Conservation (phyloP, 192 early-diverging fungal genomes). For the Dissophora ornata region DNA sequence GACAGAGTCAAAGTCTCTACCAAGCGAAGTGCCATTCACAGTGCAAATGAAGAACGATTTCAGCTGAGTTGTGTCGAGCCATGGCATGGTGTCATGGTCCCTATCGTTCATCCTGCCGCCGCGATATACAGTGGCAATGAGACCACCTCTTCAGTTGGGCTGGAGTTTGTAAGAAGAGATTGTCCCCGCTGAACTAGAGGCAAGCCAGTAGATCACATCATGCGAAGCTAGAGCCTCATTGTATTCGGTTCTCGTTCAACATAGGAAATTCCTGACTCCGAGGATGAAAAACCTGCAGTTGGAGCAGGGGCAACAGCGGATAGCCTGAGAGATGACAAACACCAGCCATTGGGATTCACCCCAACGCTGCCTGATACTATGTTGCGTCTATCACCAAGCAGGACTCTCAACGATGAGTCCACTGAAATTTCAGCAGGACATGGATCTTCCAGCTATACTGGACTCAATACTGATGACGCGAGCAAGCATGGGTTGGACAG, state of each 20-base stretch:
- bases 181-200: neutral
- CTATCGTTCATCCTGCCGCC: neutral
- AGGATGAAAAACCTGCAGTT: neutral
- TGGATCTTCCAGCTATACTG: too few species aligned
- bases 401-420: too few species aligned
- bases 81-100: neutral
- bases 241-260: neutral
- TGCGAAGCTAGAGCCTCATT: neutral
- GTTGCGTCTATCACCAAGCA: too few species aligned
- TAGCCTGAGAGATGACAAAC: neutral
- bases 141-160: neutral
- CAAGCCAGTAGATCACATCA: neutral
- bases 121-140: neutral
- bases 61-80: slow-evolving; percentile 5
- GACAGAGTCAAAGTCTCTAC: neutral
- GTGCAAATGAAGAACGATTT: neutral
- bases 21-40: neutral
- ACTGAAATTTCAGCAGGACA: too few species aligned
- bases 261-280: slow-evolving; percentile 12
- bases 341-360: neutral
- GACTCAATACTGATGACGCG: too few species aligned
- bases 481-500: neutral
- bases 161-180: neutral
- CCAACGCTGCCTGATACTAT: too few species aligned
- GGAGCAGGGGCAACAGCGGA: neutral